Percentiles rank a stretch among this genome's conserved stretches.
phyloP scores from a whole-genome alignment of 352 stramenopile species.

The Globisporangium orthogonon region DNA sequence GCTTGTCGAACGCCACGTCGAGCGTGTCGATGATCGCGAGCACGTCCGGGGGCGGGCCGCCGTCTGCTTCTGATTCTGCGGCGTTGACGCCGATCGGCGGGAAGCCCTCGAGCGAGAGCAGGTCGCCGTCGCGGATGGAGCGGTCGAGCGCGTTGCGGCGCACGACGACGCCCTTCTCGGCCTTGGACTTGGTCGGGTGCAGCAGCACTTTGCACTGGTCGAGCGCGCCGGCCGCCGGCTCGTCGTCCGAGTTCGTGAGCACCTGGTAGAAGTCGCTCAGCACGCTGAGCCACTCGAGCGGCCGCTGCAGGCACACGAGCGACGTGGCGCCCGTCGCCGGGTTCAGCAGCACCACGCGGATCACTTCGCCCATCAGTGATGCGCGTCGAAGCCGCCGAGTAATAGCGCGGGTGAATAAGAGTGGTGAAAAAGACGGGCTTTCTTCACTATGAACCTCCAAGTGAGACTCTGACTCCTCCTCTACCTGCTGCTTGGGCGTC shows the following conservation, averaged over 20 bases:
- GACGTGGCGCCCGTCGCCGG: conserved; percentile 56
- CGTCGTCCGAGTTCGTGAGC: conserved; percentile 78
- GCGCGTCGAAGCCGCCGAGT: too few relatives aligned
- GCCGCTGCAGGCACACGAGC: conserved; percentile 76
- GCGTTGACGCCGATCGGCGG: conserved; percentile 6
- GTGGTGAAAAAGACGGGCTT: too few relatives aligned
- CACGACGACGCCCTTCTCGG: conserved; percentile 71
- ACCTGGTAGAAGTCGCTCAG: conserved; percentile 80
- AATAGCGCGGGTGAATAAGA: too few relatives aligned
- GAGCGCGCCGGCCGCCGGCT: conserved; percentile 43
- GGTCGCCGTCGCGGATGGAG: conserved; percentile 76
- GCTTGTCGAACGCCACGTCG: conserved; percentile 23
- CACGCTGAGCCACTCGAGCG: conserved; percentile 69
- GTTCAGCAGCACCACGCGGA: conserved; percentile 77
- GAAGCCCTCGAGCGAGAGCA: conserved; percentile 69
- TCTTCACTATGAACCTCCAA: too few relatives aligned
- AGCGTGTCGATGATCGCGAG: conserved; percentile 67
- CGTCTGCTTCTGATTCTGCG: conserved; percentile 6
- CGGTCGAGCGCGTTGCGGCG: conserved; percentile 60
- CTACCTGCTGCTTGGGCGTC: too few relatives aligned
- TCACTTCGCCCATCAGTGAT: conserved; percentile 58
- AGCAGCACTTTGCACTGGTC: conserved; percentile 71
- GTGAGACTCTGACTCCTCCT: too few relatives aligned
- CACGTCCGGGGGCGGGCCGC: conserved; percentile 39
- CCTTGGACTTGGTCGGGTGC: conserved; percentile 79